phyloP scores from a whole-genome alignment of 225 moss, liverwort and hornwort species.

The Polytrichum commune region DNA sequence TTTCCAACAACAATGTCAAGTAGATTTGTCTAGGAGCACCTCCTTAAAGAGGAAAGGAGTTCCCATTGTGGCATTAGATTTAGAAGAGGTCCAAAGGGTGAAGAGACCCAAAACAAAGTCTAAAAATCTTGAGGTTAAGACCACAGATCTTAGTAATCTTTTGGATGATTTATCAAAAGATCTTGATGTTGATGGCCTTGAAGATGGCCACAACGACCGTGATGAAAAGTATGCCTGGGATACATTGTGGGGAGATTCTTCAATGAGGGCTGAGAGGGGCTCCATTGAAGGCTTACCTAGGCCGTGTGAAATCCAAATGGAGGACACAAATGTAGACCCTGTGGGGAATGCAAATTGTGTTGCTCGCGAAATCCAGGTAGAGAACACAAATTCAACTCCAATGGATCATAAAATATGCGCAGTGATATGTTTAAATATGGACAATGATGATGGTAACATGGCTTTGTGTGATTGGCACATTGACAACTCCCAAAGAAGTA shows the following conservation, averaged over 20 bases:
- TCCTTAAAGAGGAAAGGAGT: too few relatives aligned
- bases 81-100: too few relatives aligned
- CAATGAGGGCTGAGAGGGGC: neutral
- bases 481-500: neutral
- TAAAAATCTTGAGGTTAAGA: too few relatives aligned
- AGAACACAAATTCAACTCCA: neutral
- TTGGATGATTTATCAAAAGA: slow-evolving; percentile 1
- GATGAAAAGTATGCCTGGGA: neutral
- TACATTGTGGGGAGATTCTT: too few relatives aligned
- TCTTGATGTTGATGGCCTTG: neutral
- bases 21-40: too few relatives aligned
- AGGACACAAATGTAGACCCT: neutral
- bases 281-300: neutral
- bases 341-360: too few relatives aligned
- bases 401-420: neutral
- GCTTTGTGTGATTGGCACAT: slow-evolving; percentile 1
- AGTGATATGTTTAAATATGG: slow-evolving; percentile 15
- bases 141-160: slow-evolving; percentile 1
- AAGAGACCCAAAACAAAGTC: too few relatives aligned
- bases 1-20: too few relatives aligned
- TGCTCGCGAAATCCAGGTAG: too few relatives aligned
- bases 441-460: slow-evolving; percentile 16
- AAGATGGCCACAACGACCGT: neutral
- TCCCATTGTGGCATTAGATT: too few relatives aligned
- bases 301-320: slow-evolving; percentile 1